Conservation (phyloP, 148 eudicot species). For the Suaeda aralocaspica region DNA sequence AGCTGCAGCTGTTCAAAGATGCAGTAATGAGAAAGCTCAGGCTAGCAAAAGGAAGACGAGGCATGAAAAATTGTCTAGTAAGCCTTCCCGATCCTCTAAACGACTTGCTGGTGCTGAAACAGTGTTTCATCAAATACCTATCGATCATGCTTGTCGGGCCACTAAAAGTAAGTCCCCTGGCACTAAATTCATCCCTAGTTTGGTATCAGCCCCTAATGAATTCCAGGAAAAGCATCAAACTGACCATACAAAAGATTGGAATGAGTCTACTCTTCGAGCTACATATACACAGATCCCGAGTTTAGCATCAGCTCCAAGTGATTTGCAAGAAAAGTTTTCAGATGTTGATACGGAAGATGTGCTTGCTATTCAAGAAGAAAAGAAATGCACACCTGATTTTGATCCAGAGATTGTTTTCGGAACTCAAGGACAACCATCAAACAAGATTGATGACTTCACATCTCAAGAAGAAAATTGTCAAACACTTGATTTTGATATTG, state of each 20-base stretch:
- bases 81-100: slow-evolving; percentile 50
- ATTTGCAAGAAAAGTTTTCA: neutral
- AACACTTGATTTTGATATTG: neutral
- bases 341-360: slow-evolving; percentile 13
- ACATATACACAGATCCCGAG: slow-evolving; percentile 20
- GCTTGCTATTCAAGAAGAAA: slow-evolving; percentile 10
- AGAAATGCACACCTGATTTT: neutral
- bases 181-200: slow-evolving; percentile 13
- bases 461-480: neutral
- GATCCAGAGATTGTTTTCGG: neutral
- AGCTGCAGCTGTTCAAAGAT: slow-evolving; percentile 4
- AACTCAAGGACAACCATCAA: neutral
- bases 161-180: slow-evolving; percentile 21
- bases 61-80: slow-evolving; percentile 21
- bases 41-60: slow-evolving; percentile 34
- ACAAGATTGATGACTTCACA: neutral
- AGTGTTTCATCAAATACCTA: slow-evolving; percentile 22
- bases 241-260: slow-evolving; percentile 2
- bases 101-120: slow-evolving; percentile 48
- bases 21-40: slow-evolving; percentile 24
- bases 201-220: slow-evolving; percentile 8
- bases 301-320: slow-evolving; percentile 10
- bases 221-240: slow-evolving; percentile 1
- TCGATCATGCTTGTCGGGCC: slow-evolving; percentile 35
- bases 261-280: slow-evolving; percentile 32